Evolutionary conservation across 2,329 filamentous ascomycete species (phyloP).

Genomic region (Aspergillus floridensis): DNA sequence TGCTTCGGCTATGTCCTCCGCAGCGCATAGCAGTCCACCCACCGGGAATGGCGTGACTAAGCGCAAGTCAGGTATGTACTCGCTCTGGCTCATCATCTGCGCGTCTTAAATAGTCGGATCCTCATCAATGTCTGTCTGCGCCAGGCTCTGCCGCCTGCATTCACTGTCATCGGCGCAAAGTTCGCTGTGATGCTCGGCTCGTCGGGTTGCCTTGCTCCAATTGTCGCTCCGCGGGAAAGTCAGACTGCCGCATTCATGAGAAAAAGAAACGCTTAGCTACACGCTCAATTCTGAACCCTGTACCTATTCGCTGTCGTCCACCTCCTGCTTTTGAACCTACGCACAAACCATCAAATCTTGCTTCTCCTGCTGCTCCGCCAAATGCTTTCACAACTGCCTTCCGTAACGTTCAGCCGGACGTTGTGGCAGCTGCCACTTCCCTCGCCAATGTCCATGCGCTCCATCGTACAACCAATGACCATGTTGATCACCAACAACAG

Average conservation of each 20-base stretch:
- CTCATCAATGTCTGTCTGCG: slow-evolving; percentile 8
- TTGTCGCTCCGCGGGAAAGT: slow-evolving; percentile 43
- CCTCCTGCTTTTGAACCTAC: slow-evolving; percentile 25
- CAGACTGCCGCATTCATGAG: slow-evolving; percentile 50
- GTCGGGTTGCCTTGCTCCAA: slow-evolving; percentile 51
- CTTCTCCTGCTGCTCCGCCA: slow-evolving; percentile 20
- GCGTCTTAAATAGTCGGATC: neutral
- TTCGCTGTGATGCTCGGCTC: slow-evolving; percentile 51
- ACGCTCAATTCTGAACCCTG: slow-evolving; percentile 42
- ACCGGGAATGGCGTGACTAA: slow-evolving; percentile 37
- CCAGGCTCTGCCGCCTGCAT: slow-evolving; percentile 47
- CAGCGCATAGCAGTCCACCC: slow-evolving; percentile 33
- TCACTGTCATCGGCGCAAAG: slow-evolving; percentile 52
- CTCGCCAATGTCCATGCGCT: slow-evolving; percentile 10
- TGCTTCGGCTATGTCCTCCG: slow-evolving; percentile 38
- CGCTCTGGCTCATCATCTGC: neutral
- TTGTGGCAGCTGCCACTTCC: slow-evolving; percentile 16
- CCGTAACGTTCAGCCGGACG: slow-evolving; percentile 20
- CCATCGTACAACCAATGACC: slow-evolving; percentile 7
- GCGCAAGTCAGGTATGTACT: slow-evolving; percentile 37
- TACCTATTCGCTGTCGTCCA: slow-evolving; percentile 48
- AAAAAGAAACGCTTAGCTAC: slow-evolving; percentile 49
- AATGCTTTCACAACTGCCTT: slow-evolving; percentile 30
- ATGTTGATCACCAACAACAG: neutral
- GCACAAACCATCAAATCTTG: slow-evolving; percentile 19